phyloP scores from a whole-genome alignment of 306 rosid species.

The Oxytropis ochrocephala region DNA sequence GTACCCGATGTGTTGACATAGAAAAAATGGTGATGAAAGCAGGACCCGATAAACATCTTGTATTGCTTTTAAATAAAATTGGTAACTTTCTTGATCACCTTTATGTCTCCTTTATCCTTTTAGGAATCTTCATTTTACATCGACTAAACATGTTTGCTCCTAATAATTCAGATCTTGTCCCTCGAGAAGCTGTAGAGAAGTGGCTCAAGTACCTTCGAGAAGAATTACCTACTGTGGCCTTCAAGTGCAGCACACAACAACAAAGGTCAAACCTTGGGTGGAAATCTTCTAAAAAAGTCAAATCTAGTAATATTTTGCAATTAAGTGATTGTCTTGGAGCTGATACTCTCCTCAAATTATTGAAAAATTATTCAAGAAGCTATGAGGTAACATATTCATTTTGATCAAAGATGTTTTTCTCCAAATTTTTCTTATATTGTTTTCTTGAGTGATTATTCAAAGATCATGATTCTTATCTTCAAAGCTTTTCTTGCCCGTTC shows the following conservation, averaged over 20 bases:
- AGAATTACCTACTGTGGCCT: constrained; percentile 94
- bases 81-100: constrained; percentile 36
- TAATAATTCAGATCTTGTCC: constrained; percentile 73
- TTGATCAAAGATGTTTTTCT: background rate
- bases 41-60: constrained; percentile 78
- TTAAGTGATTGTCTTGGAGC: constrained; percentile 97
- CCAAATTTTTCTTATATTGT: background rate
- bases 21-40: constrained; percentile 81
- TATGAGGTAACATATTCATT: constrained; percentile 51
- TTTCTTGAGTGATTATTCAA: background rate
- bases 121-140: background rate
- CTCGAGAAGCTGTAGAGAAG: constrained; percentile 85
- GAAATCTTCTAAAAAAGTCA: constrained; percentile 35
- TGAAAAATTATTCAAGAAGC: constrained; percentile 96
- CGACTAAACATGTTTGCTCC: constrained; percentile 16
- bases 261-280: constrained; percentile 90
- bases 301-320: constrained; percentile 45
- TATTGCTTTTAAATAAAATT: constrained; percentile 89
- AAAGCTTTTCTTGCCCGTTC: background rate
- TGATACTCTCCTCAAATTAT: constrained; percentile 81
- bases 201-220: constrained; percentile 94
- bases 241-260: constrained; percentile 93
- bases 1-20: constrained; percentile 83
- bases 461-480: background rate
- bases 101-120: background rate